A percentile compares a stretch with the other conserved stretches of the same genome.
Evolutionary conservation across 139 green algal genomes (phyloP).

Genomic region (Closterium sp.): DNA sequence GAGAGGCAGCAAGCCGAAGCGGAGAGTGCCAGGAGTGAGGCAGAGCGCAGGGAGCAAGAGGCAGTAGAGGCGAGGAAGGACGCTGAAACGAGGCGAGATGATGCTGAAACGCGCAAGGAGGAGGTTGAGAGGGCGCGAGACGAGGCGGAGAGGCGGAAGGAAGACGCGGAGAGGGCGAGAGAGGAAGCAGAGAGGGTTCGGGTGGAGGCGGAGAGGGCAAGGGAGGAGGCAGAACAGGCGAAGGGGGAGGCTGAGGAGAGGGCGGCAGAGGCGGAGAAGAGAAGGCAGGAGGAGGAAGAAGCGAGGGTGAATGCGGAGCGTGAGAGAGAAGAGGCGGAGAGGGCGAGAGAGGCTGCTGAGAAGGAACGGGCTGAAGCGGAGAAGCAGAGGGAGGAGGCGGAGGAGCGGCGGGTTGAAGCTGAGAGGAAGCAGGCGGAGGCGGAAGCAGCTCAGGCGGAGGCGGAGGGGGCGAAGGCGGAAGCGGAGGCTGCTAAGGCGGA

Average conservation of each 20-base stretch:
- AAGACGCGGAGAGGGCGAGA: not conserved
- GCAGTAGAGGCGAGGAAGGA: not conserved
- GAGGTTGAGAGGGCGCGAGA: not conserved
- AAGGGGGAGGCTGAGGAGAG: not conserved
- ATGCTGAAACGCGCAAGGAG: not conserved
- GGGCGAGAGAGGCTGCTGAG: not conserved
- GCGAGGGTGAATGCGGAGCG: not conserved
- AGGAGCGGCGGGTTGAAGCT: not conserved
- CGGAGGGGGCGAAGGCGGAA: not conserved
- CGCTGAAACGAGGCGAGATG: not conserved
- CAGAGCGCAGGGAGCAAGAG: not conserved
- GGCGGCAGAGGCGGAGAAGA: not conserved
- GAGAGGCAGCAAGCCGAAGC: not conserved
- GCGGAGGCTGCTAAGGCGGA: not conserved
- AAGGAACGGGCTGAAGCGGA: not conserved
- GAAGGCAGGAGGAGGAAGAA: not conserved
- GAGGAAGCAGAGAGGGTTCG: not conserved
- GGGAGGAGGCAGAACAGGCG: not conserved
- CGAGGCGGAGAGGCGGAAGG: not conserved
- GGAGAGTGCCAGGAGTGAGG: not conserved
- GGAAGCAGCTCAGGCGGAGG: not conserved
- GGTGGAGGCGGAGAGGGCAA: not conserved
- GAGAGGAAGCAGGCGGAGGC: not conserved
- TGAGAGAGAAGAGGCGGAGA: not conserved
- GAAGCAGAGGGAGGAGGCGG: not conserved